phyloP scores from a whole-genome alignment of 495 filamentous ascomycete species.

The Rhypophila decipiens region DNA sequence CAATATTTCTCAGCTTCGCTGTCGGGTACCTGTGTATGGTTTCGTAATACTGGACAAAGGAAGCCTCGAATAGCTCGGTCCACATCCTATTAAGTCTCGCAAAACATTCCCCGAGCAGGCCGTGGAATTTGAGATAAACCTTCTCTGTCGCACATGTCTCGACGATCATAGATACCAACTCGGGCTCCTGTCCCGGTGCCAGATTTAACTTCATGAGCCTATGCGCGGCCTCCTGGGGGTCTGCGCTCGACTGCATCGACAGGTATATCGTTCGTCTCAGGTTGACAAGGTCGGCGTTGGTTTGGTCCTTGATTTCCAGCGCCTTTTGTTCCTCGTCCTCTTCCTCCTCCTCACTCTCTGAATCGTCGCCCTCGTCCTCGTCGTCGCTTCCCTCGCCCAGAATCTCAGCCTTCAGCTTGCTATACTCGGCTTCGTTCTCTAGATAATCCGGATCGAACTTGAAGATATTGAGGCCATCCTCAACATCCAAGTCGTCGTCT shows the following conservation, averaged over 20 bases:
- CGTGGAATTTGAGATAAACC: constrained; percentile 95
- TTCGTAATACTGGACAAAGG: constrained; percentile 90
- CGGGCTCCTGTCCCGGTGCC: constrained; percentile 79
- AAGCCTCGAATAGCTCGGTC: constrained; percentile 82
- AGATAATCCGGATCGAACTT: constrained; percentile 89
- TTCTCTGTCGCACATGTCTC: constrained; percentile 93
- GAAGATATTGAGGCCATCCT: constrained; percentile 90
- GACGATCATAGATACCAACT: constrained; percentile 92
- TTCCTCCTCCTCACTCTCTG: constrained; percentile 73
- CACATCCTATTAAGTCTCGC: constrained; percentile 92
- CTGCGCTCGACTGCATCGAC: constrained; percentile 90
- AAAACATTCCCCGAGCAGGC: constrained; percentile 88
- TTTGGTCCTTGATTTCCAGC: constrained; percentile 96
- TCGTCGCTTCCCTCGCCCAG: constrained; percentile 83
- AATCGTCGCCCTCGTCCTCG: constrained; percentile 61
- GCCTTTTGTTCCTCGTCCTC: constrained; percentile 61
- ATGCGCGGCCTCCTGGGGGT: constrained; percentile 93
- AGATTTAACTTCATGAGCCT: constrained; percentile 90
- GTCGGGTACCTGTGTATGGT: constrained; percentile 97
- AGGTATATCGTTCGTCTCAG: constrained; percentile 91
- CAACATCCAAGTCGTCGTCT: constrained; percentile 72
- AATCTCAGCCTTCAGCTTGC: constrained; percentile 84
- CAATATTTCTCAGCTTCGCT: constrained; percentile 88
- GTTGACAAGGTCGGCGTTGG: constrained; percentile 89
- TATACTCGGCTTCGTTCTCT: constrained; percentile 84